phyloP scores from a whole-genome alignment of 805 yeast species.

The Metschnikowia dekortorum region DNA sequence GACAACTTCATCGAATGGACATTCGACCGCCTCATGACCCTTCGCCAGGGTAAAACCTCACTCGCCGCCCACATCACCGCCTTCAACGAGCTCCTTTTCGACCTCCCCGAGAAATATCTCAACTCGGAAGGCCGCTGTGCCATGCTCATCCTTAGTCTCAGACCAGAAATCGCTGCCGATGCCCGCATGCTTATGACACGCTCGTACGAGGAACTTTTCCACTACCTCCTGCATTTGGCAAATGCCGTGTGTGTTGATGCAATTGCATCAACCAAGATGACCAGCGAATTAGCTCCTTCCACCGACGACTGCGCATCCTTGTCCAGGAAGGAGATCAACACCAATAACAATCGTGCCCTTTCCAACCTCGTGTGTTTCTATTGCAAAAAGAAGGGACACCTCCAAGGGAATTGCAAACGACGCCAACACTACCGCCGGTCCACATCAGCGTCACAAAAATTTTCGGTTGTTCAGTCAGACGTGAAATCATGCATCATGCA shows the following conservation, averaged over 20 bases:
- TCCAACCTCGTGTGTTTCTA: not conserved
- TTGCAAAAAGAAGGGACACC: not conserved
- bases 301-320: not conserved
- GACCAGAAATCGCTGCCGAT: not conserved
- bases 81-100: not conserved
- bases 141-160: not conserved
- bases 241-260: not conserved
- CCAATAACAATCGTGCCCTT: not conserved
- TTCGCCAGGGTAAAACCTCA: not conserved
- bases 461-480: too few species aligned
- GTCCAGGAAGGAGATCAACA: not conserved
- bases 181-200: not conserved
- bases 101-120: not conserved
- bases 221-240: not conserved
- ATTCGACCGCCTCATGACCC: too few species aligned
- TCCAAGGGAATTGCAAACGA: not conserved
- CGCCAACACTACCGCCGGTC: not conserved
- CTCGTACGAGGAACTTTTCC: not conserved
- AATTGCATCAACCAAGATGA: not conserved
- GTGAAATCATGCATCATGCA: too few species aligned
- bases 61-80: not conserved
- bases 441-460: not conserved
- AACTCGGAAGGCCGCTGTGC: not conserved
- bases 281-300: not conserved
- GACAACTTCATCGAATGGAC: too few species aligned